Evolutionary conservation across 163 green algal species (phyloP), one percentile per base, ranked within the genome.

Genomic region (Scenedesmus sp.): DNA sequence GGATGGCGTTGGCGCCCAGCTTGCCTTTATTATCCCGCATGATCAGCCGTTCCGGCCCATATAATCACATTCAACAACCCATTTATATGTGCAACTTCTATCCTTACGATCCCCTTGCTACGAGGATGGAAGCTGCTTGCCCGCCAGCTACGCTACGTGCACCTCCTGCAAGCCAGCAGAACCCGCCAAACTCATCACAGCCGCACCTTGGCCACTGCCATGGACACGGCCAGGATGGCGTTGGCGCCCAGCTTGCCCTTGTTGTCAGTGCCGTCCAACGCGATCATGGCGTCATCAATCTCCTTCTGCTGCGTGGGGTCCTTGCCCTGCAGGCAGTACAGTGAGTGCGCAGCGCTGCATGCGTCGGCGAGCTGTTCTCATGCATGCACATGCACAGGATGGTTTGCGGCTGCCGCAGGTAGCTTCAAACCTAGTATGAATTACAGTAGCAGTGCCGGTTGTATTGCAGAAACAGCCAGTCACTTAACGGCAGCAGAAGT

Each of bases 231-330:
- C 86, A 99, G 96, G 93, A 99, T 99, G 82, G 98, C 98, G 93
- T 99, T 99, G 87, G 98, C 98, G 16, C 98, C 98, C 89, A 99
- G 96, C 95, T 98, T 99, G 91, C 93, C 97, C 96, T 99, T 99
- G 97, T 99, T 99, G 82, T 97, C 95, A 46, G 98, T 99, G 92
- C 98, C 98, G 93, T 99, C 98, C 46, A 99, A 96, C 87, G 98
- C 96, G 70, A 97, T 97, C 98, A 99, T 99, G 94, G 97, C 96
- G 79, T 98, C 93, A 93, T 99, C 98, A 73, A 99, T 94, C 20
- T 95, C 97, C 86, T 96, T 97, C 97, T 99, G 98, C 76, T 99
- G 94, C 76, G 91, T 96, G 60, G 98, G 98, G 94, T 99, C 96
- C 97, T 99, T 97, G 85, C 98, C 98, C 95, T 97, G 93, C 8